Percentiles rank a stretch among this genome's conserved stretches.
Evolutionary conservation across 768 basidiomycete species (phyloP).

Genomic region (Suillus bovinus): DNA sequence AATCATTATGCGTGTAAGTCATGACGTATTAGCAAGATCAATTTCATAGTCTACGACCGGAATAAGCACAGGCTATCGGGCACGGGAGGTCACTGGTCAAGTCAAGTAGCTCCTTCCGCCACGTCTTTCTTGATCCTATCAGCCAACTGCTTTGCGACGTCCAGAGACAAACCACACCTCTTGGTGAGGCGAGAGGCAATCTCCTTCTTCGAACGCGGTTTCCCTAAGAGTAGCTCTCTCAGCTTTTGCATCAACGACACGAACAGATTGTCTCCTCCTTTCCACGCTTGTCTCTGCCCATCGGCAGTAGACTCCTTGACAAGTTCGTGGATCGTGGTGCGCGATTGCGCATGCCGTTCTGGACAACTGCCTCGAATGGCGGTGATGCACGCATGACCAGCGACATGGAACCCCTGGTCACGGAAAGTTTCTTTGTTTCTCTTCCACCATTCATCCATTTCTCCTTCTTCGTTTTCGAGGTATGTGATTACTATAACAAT

Average conservation of each 20-base stretch:
- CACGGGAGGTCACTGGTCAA: too few relatives aligned
- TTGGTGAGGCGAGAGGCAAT: slow-evolving; percentile 25
- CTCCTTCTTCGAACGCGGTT: slow-evolving; percentile 24
- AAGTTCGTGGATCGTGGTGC: slow-evolving; percentile 20
- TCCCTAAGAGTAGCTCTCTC: slow-evolving; percentile 18
- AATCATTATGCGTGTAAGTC: too few relatives aligned
- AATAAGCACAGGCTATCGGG: not conserved
- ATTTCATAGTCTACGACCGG: not conserved
- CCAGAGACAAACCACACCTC: slow-evolving; percentile 26
- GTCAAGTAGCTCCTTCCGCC: not conserved
- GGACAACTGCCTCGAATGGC: slow-evolving; percentile 24
- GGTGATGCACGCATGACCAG: slow-evolving; percentile 43
- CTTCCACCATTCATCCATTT: slow-evolving; percentile 41
- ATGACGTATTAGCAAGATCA: not conserved
- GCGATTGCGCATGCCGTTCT: slow-evolving; percentile 29
- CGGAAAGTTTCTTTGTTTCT: slow-evolving; percentile 34
- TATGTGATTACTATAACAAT: slow-evolving; percentile 39
- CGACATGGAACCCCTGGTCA: slow-evolving; percentile 26
- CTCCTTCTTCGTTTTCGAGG: slow-evolving; percentile 34
- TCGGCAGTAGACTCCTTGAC: slow-evolving; percentile 24
- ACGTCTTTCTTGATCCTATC: not conserved
- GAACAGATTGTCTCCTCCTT: slow-evolving; percentile 15
- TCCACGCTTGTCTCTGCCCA: slow-evolving; percentile 27
- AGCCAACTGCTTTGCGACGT: slow-evolving; percentile 24
- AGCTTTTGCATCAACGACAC: slow-evolving; percentile 18